phyloP scores from a whole-genome alignment of 805 yeast species.

The Metschnikowia colocasiae region DNA sequence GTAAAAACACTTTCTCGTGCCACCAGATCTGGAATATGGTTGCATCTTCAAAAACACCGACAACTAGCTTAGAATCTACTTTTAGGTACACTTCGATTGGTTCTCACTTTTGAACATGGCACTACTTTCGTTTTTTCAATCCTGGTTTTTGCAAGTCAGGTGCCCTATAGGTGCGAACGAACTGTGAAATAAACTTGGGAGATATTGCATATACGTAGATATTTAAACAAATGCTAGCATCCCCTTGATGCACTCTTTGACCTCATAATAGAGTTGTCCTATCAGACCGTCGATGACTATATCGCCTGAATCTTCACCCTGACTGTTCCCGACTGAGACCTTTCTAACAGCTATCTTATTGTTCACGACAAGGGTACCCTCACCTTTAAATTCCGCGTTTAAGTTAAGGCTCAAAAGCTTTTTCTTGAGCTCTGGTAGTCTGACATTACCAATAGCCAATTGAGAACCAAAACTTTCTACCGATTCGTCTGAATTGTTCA shows the following conservation, averaged over 20 bases:
- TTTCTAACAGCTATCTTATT: slow-evolving; percentile 72
- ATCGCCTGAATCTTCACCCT: slow-evolving; percentile 64
- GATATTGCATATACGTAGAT: background rate
- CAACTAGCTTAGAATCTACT: background rate
- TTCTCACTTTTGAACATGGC: slow-evolving; percentile 10
- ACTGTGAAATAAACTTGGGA: background rate
- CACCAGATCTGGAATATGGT: slow-evolving; percentile 46
- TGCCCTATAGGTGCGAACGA: background rate
- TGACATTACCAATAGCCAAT: slow-evolving; percentile 83
- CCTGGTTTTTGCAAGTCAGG: background rate
- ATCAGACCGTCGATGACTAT: slow-evolving; percentile 82
- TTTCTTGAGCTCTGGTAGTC: slow-evolving; percentile 73
- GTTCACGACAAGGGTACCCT: slow-evolving; percentile 86
- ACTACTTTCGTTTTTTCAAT: slow-evolving; percentile 8
- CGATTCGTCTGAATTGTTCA: background rate
- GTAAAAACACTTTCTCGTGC: slow-evolving; percentile 46
- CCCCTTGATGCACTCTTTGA: slow-evolving; percentile 64
- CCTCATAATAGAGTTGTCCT: slow-evolving; percentile 71
- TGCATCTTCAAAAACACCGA: slow-evolving; percentile 28
- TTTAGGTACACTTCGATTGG: slow-evolving; percentile 12
- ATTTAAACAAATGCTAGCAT: slow-evolving; percentile 68
- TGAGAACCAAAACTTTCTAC: slow-evolving; percentile 10
- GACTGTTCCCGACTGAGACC: slow-evolving; percentile 38
- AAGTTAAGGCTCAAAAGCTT: slow-evolving; percentile 55
- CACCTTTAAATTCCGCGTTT: slow-evolving; percentile 85